These are phyloP conservation scores for Sugiyamaella valdiviana DNA, from an alignment of 805 yeast species.

Conservation along the genomic window DNA sequence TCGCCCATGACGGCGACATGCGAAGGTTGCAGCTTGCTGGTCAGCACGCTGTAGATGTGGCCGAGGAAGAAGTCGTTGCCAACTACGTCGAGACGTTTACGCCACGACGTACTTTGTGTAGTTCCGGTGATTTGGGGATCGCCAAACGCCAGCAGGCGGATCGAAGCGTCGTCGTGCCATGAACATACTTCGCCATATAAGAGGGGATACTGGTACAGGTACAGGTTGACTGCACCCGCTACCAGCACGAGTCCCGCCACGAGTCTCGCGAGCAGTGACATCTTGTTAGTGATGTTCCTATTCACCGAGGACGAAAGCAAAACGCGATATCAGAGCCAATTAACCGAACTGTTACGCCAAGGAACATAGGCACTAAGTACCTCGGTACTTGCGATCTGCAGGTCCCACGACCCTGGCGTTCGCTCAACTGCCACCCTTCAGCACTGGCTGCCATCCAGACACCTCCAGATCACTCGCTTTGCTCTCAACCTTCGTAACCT, in stretches of 20 bases:
- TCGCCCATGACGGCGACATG: constrained; percentile 92
- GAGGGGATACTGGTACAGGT: constrained; percentile 57
- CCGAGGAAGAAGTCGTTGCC: constrained; percentile 90
- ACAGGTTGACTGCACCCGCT: constrained; percentile 49
- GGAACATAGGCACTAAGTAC: too few relatives aligned
- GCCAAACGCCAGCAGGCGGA: constrained; percentile 77
- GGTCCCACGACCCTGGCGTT: too few relatives aligned
- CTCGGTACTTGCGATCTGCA: too few relatives aligned
- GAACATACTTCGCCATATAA: constrained; percentile 8
- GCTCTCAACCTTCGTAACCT: not conserved
- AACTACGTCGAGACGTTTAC: constrained; percentile 71
- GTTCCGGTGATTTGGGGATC: constrained; percentile 96
- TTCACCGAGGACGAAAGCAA: not conserved
- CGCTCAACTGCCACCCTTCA: too few relatives aligned
- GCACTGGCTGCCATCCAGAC: too few relatives aligned
- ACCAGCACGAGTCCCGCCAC: constrained; percentile 28
- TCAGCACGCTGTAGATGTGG: constrained; percentile 69
- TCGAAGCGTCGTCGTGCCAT: constrained; percentile 32
- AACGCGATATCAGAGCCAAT: not conserved
- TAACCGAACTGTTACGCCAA: too few relatives aligned
- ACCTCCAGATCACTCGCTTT: too few relatives aligned
- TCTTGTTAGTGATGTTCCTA: not conserved
- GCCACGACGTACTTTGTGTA: constrained; percentile 62
- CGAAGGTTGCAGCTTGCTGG: constrained; percentile 57
- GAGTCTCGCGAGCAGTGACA: not conserved